Conservation (phyloP, 179 eudicot genomes). For the Vitellaria paradoxa region DNA sequence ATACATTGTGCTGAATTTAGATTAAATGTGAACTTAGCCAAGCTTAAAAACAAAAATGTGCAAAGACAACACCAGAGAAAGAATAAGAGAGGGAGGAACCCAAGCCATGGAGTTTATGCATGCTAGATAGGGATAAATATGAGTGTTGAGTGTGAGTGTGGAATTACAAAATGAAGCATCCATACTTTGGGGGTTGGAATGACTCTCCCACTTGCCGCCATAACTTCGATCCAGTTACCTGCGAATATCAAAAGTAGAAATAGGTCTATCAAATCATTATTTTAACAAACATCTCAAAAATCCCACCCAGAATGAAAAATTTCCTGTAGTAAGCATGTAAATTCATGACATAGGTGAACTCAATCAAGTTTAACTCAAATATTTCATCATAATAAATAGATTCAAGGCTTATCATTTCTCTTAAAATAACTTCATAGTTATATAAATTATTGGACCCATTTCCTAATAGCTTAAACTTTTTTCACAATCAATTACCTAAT, state of each 20-base stretch:
- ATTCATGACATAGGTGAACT: neutral
- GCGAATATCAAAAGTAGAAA: constrained; percentile 20
- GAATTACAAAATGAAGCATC: constrained; percentile 6
- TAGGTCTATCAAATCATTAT: neutral
- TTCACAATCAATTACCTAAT: too few relatives aligned
- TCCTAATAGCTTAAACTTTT: too few relatives aligned
- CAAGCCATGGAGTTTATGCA: neutral
- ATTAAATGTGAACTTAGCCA: neutral
- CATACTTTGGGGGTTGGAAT: constrained; percentile 96
- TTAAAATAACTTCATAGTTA: too few relatives aligned
- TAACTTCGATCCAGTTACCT: constrained; percentile 86
- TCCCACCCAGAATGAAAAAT: neutral
- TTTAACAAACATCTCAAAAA: constrained; percentile 8
- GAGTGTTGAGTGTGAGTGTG: neutral
- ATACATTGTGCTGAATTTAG: neutral
- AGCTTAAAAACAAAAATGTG: neutral
- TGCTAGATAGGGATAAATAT: neutral
- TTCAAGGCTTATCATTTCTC: neutral
- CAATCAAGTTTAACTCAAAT: neutral
- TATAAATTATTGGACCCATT: too few relatives aligned
- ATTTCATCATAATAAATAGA: neutral
- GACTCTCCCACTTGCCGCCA: constrained; percentile 99
- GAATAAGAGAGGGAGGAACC: neutral
- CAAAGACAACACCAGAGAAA: neutral
- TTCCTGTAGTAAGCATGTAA: neutral